Percentiles rank a stretch among this genome's conserved stretches.
Conservation (phyloP, 345 rosid species). For the Moricandia arvensis region DNA sequence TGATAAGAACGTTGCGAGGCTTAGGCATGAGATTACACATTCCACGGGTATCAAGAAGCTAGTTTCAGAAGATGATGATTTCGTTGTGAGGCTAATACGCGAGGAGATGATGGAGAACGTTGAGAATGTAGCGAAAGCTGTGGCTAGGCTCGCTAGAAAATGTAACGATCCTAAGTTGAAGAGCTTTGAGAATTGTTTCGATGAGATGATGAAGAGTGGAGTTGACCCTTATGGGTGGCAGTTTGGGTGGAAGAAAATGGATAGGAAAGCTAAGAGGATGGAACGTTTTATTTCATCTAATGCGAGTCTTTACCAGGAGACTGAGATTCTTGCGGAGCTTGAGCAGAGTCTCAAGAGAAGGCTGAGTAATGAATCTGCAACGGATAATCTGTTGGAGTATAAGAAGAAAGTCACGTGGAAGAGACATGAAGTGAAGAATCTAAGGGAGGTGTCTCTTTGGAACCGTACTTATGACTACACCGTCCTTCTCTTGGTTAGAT, state of each 20-base stretch:
- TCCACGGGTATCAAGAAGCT: conserved; percentile 77
- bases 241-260: conserved; percentile 78
- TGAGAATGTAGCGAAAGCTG: conserved; percentile 61
- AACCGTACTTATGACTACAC: conserved; percentile 76
- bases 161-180: conserved; percentile 68
- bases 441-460: conserved; percentile 82
- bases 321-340: conserved; percentile 76
- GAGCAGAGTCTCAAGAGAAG: conserved; percentile 78
- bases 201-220: conserved; percentile 53
- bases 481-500: conserved; percentile 67
- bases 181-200: conserved; percentile 57
- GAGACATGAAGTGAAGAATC: conserved; percentile 74
- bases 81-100: conserved; percentile 55
- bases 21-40: conserved; percentile 65
- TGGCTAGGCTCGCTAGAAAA: conserved; percentile 68
- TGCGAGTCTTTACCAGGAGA: conserved; percentile 80
- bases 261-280: conserved; percentile 78
- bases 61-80: conserved; percentile 79
- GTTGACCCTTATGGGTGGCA: conserved; percentile 74
- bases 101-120: conserved; percentile 69
- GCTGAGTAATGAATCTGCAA: conserved; percentile 55
- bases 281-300: conserved; percentile 70
- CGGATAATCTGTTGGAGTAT: conserved; percentile 58
- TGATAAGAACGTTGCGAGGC: conserved; percentile 71
- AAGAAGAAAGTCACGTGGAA: conserved; percentile 82